These are phyloP conservation scores for Logfia minima DNA, from an alignment of 129 eudicot genomes.

Conservation along the genomic window DNA sequence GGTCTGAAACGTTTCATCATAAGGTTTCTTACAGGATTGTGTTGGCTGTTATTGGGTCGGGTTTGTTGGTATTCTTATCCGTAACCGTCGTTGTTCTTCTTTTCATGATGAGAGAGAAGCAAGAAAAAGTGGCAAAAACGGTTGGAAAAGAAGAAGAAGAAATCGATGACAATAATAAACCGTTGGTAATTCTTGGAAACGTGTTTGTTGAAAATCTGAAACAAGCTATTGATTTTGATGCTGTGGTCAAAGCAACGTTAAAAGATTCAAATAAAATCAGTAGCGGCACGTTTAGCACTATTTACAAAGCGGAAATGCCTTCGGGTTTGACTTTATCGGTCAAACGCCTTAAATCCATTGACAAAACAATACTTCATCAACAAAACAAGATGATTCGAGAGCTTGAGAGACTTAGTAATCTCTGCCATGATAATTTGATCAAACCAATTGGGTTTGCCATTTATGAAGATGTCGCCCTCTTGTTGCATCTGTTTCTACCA, in stretches of 20 bases:
- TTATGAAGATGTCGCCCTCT: conserved; percentile 81
- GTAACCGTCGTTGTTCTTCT: conserved; percentile 78
- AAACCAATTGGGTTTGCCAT: conserved; percentile 81
- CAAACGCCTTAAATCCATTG: conserved; percentile 78
- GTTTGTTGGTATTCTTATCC: conserved; percentile 76
- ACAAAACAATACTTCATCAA: conserved; percentile 63
- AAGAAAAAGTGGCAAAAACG: conserved; percentile 66
- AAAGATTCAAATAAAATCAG: conserved; percentile 81
- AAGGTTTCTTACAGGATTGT: conserved; percentile 77
- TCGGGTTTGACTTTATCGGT: conserved; percentile 83
- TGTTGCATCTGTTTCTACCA: conserved; percentile 69
- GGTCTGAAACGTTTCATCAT: conserved; percentile 55
- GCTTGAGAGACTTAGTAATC: conserved; percentile 83
- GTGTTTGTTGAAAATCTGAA: conserved; percentile 77
- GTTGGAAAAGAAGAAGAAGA: conserved; percentile 47
- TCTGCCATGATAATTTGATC: conserved; percentile 73
- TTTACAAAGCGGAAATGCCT: conserved; percentile 94
- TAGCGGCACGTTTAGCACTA: conserved; percentile 85
- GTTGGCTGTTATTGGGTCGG: conserved; percentile 91
- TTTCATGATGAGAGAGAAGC: conserved; percentile 93
- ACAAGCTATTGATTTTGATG: conserved; percentile 94
- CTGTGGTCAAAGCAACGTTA: conserved; percentile 75
- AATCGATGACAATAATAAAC: conserved; percentile 40
- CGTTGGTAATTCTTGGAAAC: conserved; percentile 67
- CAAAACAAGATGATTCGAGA: conserved; percentile 92